A percentile compares a stretch with the other conserved stretches of the same genome.
phyloP scores from a whole-genome alignment of 2,329 filamentous ascomycete species.

The Apiospora sp. region DNA sequence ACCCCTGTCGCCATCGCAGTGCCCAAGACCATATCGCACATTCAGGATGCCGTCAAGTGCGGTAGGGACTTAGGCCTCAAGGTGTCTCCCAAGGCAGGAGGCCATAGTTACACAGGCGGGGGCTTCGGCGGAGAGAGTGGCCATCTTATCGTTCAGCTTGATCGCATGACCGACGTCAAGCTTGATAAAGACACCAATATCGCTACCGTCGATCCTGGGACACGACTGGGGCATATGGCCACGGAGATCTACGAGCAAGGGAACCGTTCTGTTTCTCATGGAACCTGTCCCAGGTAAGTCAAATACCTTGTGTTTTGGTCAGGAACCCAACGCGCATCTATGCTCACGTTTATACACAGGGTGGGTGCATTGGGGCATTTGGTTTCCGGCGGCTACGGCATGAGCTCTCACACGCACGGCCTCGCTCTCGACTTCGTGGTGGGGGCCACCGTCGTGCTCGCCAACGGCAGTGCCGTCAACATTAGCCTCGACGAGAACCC shows the following conservation, averaged over 20 bases:
- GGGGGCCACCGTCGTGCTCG: slow-evolving; percentile 42
- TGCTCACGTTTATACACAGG: slow-evolving; percentile 48
- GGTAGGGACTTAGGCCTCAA: slow-evolving; percentile 49
- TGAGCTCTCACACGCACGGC: slow-evolving; percentile 52
- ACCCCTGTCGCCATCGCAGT: slow-evolving; percentile 50
- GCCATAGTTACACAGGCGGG: slow-evolving; percentile 58
- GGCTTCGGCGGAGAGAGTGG: slow-evolving; percentile 54
- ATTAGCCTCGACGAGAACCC: slow-evolving; percentile 39
- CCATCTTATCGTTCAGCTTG: slow-evolving; percentile 53
- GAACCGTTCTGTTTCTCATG: slow-evolving; percentile 45
- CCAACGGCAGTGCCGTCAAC: slow-evolving; percentile 41
- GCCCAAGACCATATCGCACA: slow-evolving; percentile 50
- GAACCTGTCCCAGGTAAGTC: slow-evolving; percentile 47
- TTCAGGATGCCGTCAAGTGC: slow-evolving; percentile 53
- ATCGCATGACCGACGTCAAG: slow-evolving; percentile 50
- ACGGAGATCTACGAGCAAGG: slow-evolving; percentile 41
- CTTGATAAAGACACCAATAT: slow-evolving; percentile 47
- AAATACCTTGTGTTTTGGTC: slow-evolving; percentile 28
- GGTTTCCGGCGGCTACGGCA: slow-evolving; percentile 48
- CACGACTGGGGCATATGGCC: slow-evolving; percentile 50
- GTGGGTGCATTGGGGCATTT: slow-evolving; percentile 48
- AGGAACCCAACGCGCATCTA: slow-evolving; percentile 33
- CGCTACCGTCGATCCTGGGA: slow-evolving; percentile 51
- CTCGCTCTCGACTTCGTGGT: slow-evolving; percentile 54
- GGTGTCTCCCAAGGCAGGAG: slow-evolving; percentile 55